These are phyloP conservation scores for Deuterostichococcus epilithicus DNA, from an alignment of 139 green algal species.

Conservation along the genomic window DNA sequence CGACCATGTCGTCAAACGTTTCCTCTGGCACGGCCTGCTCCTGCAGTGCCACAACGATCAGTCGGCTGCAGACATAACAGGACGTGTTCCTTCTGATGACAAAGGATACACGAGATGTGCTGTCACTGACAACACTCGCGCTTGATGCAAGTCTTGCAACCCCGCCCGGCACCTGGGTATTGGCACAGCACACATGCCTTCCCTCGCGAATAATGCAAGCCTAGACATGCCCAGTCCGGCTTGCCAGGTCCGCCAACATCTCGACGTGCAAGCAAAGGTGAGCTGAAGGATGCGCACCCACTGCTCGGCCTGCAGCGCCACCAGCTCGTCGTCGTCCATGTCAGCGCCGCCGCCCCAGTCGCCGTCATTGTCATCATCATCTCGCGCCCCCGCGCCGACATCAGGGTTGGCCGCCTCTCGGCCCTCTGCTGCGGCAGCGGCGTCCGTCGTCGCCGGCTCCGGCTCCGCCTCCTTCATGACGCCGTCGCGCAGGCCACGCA, in stretches of 20 bases:
- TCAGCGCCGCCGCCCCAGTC: too few species aligned
- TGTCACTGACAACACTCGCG: not conserved
- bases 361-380: not conserved
- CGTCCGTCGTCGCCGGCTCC: not conserved
- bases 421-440: not conserved
- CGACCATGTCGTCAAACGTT: not conserved
- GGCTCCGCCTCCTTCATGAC: conserved; percentile 9
- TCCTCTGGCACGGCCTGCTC: not conserved
- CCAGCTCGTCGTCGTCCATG: conserved; percentile 22
- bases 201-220: too few species aligned
- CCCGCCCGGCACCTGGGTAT: not conserved
- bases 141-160: not conserved
- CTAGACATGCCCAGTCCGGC: too few species aligned
- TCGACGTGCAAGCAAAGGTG: too few species aligned
- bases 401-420: not conserved
- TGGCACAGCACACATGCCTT: too few species aligned
- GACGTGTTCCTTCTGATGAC: too few species aligned
- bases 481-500: conserved; percentile 15
- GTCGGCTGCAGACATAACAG: too few species aligned
- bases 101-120: not conserved
- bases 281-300: not conserved
- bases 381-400: not conserved
- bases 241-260: too few species aligned
- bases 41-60: not conserved
- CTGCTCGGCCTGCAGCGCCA: conserved; percentile 10